Percentiles rank a stretch among this genome's conserved stretches.
Evolutionary conservation across 1,284 basidiomycete genomes (phyloP).

Genomic region (Apiotrichum sp.): DNA sequence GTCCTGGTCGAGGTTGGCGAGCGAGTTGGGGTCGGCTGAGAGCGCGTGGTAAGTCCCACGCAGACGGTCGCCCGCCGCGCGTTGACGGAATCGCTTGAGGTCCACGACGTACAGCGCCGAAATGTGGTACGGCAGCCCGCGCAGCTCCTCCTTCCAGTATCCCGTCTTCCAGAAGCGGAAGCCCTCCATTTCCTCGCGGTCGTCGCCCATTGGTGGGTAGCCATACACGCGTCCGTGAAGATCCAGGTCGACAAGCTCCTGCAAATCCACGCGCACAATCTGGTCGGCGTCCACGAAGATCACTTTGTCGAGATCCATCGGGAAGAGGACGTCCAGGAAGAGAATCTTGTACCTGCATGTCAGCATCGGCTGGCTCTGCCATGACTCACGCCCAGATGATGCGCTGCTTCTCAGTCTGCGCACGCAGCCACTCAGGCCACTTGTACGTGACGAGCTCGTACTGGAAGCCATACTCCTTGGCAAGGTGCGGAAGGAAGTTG

Average conservation of each 20-base stretch:
- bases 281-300: slow-evolving; percentile 98
- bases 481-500: slow-evolving; percentile 90
- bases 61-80: slow-evolving; percentile 61
- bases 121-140: slow-evolving; percentile 82
- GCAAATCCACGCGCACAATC: slow-evolving; percentile 90
- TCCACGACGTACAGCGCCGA: slow-evolving; percentile 88
- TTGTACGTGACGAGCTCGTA: slow-evolving; percentile 96
- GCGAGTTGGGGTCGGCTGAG: slow-evolving; percentile 85
- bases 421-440: slow-evolving; percentile 96
- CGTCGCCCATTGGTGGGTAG: slow-evolving; percentile 96
- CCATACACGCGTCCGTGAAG: slow-evolving; percentile 86
- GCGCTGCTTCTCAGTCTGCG: slow-evolving; percentile 93
- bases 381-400: slow-evolving; percentile 78
- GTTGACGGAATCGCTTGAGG: slow-evolving; percentile 86
- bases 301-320: slow-evolving; percentile 94
- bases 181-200: slow-evolving; percentile 90
- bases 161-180: slow-evolving; percentile 98
- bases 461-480: slow-evolving; percentile 82
- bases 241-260: slow-evolving; percentile 86
- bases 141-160: slow-evolving; percentile 82
- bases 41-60: slow-evolving; percentile 87
- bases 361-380: slow-evolving; percentile 16
- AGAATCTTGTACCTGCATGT: slow-evolving; percentile 76
- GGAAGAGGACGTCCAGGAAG: slow-evolving; percentile 97
- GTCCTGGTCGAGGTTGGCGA: slow-evolving; percentile 96